Percentiles rank a stretch among this genome's conserved stretches.
phyloP scores from a whole-genome alignment of 768 basidiomycete species.

The Chalciporus chontae region DNA sequence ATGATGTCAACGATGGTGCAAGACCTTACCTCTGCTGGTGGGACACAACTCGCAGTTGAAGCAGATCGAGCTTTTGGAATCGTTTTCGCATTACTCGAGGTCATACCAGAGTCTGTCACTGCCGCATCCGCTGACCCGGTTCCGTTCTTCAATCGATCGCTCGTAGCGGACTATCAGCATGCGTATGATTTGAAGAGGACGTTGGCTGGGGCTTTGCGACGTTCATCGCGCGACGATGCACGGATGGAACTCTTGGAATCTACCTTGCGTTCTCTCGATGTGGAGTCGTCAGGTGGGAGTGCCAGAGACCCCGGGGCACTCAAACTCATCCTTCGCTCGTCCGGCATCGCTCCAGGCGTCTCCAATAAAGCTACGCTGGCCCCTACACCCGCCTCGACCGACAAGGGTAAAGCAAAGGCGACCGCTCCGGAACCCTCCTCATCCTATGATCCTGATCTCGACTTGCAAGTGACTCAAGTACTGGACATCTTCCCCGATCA shows the following conservation, averaged over 20 bases:
- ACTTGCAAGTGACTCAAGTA: constrained; percentile 62
- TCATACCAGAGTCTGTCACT: constrained; percentile 26
- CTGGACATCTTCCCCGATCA: constrained; percentile 74
- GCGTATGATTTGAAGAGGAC: constrained; percentile 56
- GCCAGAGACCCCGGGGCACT: constrained; percentile 52
- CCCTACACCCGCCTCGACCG: constrained; percentile 17
- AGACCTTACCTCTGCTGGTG: constrained; percentile 44
- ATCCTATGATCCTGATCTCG: constrained; percentile 42
- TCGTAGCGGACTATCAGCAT: constrained; percentile 71
- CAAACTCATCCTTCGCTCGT: constrained; percentile 60
- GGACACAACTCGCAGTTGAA: constrained; percentile 40
- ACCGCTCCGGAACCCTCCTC: constrained; percentile 10
- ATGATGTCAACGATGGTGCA: constrained; percentile 48
- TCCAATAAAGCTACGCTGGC: constrained; percentile 27
- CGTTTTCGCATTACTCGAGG: constrained; percentile 55
- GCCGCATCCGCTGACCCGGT: constrained; percentile 26
- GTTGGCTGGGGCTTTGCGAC: constrained; percentile 43
- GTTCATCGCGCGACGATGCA: constrained; percentile 51
- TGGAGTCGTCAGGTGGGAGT: constrained; percentile 8
- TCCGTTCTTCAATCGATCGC: constrained; percentile 64
- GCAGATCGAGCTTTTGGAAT: constrained; percentile 55
- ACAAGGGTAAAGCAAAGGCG: constrained; percentile 44
- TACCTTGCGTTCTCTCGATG: constrained; percentile 41
- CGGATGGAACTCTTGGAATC: constrained; percentile 56
- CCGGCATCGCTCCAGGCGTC: constrained; percentile 39